Conservation (phyloP, 2,329 filamentous ascomycete genomes). For the Cercospora nicotianae region DNA sequence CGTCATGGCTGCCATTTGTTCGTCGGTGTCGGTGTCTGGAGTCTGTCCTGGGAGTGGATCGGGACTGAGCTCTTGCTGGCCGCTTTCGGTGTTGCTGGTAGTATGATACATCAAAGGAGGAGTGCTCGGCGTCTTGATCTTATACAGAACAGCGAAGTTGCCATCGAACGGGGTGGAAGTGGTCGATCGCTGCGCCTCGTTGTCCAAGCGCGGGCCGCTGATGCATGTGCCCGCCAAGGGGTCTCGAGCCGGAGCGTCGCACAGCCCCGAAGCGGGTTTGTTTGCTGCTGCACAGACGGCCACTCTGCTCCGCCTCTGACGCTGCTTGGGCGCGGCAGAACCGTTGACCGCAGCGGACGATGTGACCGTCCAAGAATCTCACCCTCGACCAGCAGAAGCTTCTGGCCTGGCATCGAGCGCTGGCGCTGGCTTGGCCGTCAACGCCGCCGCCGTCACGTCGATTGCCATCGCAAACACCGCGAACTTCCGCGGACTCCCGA, state of each 20-base stretch:
- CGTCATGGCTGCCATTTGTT: constrained; percentile 22
- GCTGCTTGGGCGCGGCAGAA: not conserved
- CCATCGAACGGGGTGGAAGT: not conserved
- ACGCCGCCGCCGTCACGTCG: not conserved
- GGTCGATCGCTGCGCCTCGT: constrained; percentile 8
- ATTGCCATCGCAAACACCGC: not conserved
- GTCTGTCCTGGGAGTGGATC: not conserved
- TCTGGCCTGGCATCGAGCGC: not conserved
- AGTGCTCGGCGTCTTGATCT: not conserved
- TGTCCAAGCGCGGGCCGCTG: not conserved
- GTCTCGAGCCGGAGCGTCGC: constrained; percentile 3
- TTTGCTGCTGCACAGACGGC: not conserved
- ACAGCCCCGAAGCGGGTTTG: not conserved
- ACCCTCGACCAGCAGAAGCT: not conserved
- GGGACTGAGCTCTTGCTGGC: not conserved
- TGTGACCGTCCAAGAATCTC: not conserved
- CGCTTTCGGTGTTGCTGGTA: not conserved
- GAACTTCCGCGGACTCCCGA: not conserved
- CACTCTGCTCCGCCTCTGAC: not conserved
- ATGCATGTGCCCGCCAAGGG: constrained; percentile 4
- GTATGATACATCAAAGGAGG: constrained; percentile 8
- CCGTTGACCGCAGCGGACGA: not conserved
- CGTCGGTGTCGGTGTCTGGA: not conserved
- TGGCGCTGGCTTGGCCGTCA: not conserved
- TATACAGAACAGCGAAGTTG: not conserved